A percentile compares a stretch with the other conserved stretches of the same genome.
These are phyloP conservation scores for Sporisorium graminicola DNA, from an alignment of 1,284 basidiomycete species.

Conservation along the genomic window DNA sequence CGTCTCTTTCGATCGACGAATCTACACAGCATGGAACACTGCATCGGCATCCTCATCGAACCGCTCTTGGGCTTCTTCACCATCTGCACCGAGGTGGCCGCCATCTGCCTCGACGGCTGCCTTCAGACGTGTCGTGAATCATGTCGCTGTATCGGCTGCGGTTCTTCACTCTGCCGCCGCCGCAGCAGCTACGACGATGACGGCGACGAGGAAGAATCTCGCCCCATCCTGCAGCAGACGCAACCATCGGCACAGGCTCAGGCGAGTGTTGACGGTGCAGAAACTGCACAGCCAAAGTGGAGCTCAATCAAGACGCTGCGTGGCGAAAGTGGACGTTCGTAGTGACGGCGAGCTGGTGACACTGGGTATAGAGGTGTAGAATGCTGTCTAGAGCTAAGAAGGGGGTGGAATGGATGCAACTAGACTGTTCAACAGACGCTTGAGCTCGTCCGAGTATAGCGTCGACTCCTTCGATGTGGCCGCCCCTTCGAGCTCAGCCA, in stretches of 20 bases:
- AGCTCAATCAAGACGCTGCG: constrained; percentile 32
- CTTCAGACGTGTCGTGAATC: constrained; percentile 46
- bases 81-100: constrained; percentile 36
- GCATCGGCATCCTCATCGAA: constrained; percentile 28
- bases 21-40: constrained; percentile 27
- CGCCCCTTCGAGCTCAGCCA: constrained; percentile 12
- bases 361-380: constrained; percentile 10
- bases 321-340: constrained; percentile 8
- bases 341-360: background rate
- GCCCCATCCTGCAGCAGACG: constrained; percentile 20
- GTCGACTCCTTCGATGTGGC: constrained; percentile 21
- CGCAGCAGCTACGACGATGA: constrained; percentile 9
- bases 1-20: too few relatives aligned
- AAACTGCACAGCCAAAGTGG: constrained; percentile 10
- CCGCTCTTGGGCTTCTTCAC: constrained; percentile 26
- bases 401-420: background rate
- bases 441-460: constrained; percentile 33
- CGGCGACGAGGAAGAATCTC: constrained; percentile 16
- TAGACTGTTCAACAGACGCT: constrained; percentile 8
- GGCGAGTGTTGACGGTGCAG: constrained; percentile 3
- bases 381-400: background rate
- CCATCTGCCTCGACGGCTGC: constrained; percentile 41
- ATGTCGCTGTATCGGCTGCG: constrained; percentile 32
- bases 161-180: constrained; percentile 10
- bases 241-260: constrained; percentile 20